Conservation (phyloP, 768 basidiomycete species). For the Suillus luteus region DNA sequence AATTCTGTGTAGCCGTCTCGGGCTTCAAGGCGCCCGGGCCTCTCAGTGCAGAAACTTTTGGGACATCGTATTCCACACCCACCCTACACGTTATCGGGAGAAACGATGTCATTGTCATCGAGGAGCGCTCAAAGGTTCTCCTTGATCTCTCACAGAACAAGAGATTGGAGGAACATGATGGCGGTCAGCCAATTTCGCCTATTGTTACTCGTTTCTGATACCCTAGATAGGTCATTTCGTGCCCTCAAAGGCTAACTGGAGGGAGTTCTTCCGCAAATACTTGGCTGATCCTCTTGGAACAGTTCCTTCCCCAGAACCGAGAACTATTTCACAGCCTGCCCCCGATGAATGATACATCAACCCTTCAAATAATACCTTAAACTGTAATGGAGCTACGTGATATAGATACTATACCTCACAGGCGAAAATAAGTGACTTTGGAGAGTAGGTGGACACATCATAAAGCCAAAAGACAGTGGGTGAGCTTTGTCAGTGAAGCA, state of each 20-base stretch:
- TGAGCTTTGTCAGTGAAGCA: neutral
- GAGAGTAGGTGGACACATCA: neutral
- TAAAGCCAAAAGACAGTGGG: neutral
- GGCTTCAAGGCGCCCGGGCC: constrained; percentile 62
- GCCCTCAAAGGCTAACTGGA: constrained; percentile 76
- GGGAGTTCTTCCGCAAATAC: constrained; percentile 71
- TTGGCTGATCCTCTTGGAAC: constrained; percentile 51
- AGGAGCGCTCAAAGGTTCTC: constrained; percentile 64
- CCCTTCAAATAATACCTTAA: neutral
- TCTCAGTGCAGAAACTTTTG: constrained; percentile 51
- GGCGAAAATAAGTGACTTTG: neutral
- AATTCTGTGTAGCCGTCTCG: constrained; percentile 75
- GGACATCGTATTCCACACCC: constrained; percentile 59
- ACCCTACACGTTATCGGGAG: constrained; percentile 80
- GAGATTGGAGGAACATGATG: constrained; percentile 76
- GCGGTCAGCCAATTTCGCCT: constrained; percentile 55
- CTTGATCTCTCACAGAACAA: constrained; percentile 54
- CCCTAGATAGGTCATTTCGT: constrained; percentile 71
- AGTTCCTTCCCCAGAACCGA: constrained; percentile 45
- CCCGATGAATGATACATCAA: neutral
- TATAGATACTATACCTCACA: neutral
- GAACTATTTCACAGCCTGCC: constrained; percentile 34
- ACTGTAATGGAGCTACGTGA: neutral
- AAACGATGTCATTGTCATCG: constrained; percentile 72
- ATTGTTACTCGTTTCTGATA: neutral